Base-by-base conservation (phyloP, 1,139 yeast genomes). In the Kurtzmaniella quercitrusa region DNA sequence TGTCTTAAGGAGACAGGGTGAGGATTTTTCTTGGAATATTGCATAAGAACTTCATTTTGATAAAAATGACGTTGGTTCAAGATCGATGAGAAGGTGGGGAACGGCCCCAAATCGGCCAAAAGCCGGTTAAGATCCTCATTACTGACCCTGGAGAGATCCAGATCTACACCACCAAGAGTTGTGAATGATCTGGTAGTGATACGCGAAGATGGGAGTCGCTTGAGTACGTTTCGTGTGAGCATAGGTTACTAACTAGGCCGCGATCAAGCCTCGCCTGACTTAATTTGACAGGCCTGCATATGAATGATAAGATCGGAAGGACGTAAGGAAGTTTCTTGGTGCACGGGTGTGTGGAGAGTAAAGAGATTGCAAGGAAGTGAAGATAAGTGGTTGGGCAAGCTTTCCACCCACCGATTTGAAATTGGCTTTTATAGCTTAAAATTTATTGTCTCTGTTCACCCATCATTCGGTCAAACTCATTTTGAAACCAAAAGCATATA, bases 1-100 rank as follows among this genome's bases (percentile, higher is more conserved):
- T 91, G 97, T 46, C 89, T 72, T 22, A 93, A 63, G 1, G 96
- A 84, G 17, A 93, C 95, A 0, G 98, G 96, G 56, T 88, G 88
- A 0, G 96, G 93, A n/a, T 71, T 65, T 49, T 80, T 77, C 45
- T 74, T 68, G 52, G 67, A 61, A 76, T 88, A 89, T 40, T 77
- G 76, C 60, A 82, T 68, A 44, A 91, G 67, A 7, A 88, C 75
- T 20, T 84, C 80, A 58, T 89, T 89, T 55, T 91, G 97, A 59
- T 86, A 89, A 60, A 86, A 93, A 58, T 91, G 98, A 55, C 82
- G 88, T 9, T 78, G 76, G 45, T 75, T 78, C 36, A 78, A 52
- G 38, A 73, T 71, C 46, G 59, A 66, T 43, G 76, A 69, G 46
- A 69, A 68, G 4, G 68, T 56, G 3, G 78, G 77, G 48, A 63